A percentile compares a stretch with the other conserved stretches of the same genome.
Evolutionary conservation across 257 asterid genomes (phyloP).

Genomic region (Striga asiatica): DNA sequence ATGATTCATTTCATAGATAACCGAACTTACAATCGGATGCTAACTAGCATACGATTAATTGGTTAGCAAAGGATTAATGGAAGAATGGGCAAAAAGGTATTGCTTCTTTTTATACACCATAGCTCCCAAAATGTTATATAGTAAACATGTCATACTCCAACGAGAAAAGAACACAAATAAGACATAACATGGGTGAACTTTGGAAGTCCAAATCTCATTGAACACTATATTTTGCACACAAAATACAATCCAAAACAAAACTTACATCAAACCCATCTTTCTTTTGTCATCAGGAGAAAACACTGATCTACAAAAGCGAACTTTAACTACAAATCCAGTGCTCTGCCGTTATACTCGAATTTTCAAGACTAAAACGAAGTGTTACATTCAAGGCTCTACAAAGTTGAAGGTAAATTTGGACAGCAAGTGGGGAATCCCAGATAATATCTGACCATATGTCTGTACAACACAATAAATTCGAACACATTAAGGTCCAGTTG

Average conservation of each 20-base stretch:
- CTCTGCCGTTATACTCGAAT: neutral
- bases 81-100: too few species aligned
- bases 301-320: neutral
- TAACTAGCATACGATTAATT: too few species aligned
- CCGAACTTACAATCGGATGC: too few species aligned
- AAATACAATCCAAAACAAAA: slow-evolving; percentile 11
- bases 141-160: too few species aligned
- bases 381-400: slow-evolving; percentile 22
- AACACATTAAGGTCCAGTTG: neutral
- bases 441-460: slow-evolving; percentile 62
- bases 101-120: too few species aligned
- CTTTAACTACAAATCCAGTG: neutral
- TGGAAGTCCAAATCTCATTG: too few species aligned
- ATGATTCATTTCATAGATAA: too few species aligned
- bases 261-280: neutral
- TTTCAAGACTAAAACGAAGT: neutral
- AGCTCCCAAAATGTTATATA: too few species aligned
- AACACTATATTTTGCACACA: neutral
- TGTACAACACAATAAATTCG: slow-evolving; percentile 20
- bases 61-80: too few species aligned
- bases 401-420: slow-evolving; percentile 68
- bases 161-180: too few species aligned
- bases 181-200: too few species aligned
- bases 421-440: slow-evolving; percentile 71
- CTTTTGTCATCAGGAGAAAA: neutral